phyloP scores from a whole-genome alignment of 371 early-diverging fungal species.

The Funneliformis caledonium region DNA sequence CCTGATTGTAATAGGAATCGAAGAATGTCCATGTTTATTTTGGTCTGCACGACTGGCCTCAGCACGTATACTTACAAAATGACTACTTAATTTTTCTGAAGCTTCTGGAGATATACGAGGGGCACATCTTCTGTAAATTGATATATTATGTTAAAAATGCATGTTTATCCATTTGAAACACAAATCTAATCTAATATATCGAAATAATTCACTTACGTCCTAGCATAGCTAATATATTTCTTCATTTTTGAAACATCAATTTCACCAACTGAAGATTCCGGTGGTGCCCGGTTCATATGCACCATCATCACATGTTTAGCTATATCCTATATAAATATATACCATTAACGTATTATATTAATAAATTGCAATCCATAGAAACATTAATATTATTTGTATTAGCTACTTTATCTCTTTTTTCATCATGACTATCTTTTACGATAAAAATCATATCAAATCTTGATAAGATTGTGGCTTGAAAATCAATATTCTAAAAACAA shows the following conservation, averaged over 20 bases:
- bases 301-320: constrained; percentile 93
- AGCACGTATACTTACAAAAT: constrained; percentile 94
- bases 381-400: not conserved
- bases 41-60: constrained; percentile 84
- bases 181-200: not conserved
- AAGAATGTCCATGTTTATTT: constrained; percentile 73
- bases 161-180: not conserved
- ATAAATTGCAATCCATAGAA: too few relatives aligned
- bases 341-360: too few relatives aligned
- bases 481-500: constrained; percentile 92
- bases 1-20: constrained; percentile 99
- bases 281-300: constrained; percentile 78
- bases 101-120: constrained; percentile 90
- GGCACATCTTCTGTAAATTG: constrained; percentile 76
- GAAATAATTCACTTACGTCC: constrained; percentile 60
- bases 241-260: constrained; percentile 92
- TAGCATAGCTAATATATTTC: constrained; percentile 94
- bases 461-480: constrained; percentile 98
- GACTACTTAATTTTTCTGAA: constrained; percentile 88
- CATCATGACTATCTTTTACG: constrained; percentile 90
- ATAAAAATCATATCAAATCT: constrained; percentile 98
- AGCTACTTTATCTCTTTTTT: constrained; percentile 77
- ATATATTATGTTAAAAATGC: not conserved
- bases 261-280: constrained; percentile 70
- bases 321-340: constrained; percentile 62